phyloP scores from a whole-genome alignment of 2,329 filamentous ascomycete genomes.

The Chlorencoelia australis region DNA sequence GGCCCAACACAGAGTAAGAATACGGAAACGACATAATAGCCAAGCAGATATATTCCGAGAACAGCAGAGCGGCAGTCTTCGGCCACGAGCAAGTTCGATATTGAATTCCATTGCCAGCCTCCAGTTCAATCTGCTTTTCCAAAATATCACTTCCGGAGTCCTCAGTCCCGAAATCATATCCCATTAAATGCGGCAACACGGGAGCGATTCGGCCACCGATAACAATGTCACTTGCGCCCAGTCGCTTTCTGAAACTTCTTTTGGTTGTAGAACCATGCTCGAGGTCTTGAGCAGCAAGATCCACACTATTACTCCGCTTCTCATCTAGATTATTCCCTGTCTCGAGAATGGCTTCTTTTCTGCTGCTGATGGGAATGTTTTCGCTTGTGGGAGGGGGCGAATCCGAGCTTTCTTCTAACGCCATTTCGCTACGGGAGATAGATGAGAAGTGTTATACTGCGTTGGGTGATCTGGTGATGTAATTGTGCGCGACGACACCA shows the following conservation, averaged over 20 bases:
- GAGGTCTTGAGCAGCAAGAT: slow-evolving; percentile 9
- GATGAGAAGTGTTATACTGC: slow-evolving; percentile 18
- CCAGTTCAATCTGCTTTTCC: slow-evolving; percentile 63
- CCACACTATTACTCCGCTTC: slow-evolving; percentile 4
- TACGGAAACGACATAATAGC: slow-evolving; percentile 93
- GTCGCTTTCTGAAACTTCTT: no score
- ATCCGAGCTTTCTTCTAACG: slow-evolving; percentile 17
- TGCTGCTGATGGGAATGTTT: no score
- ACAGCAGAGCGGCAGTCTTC: slow-evolving; percentile 84
- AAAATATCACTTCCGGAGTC: slow-evolving; percentile 23
- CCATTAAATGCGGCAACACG: slow-evolving; percentile 24
- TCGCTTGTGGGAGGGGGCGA: not conserved
- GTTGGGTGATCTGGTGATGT: no score
- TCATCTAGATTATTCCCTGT: no score
- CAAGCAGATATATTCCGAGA: slow-evolving; percentile 92
- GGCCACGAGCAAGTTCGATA: slow-evolving; percentile 92
- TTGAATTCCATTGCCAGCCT: slow-evolving; percentile 71
- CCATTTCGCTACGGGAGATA: slow-evolving; percentile 27
- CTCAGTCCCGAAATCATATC: slow-evolving; percentile 17
- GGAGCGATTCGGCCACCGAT: slow-evolving; percentile 22
- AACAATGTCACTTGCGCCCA: no score
- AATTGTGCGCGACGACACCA: no score
- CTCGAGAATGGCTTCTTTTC: no score
- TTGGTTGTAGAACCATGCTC: no score
- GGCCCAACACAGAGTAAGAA: slow-evolving; percentile 78